phyloP scores from a whole-genome alignment of 805 yeast species.

The Saccharomycopsis sp. region DNA sequence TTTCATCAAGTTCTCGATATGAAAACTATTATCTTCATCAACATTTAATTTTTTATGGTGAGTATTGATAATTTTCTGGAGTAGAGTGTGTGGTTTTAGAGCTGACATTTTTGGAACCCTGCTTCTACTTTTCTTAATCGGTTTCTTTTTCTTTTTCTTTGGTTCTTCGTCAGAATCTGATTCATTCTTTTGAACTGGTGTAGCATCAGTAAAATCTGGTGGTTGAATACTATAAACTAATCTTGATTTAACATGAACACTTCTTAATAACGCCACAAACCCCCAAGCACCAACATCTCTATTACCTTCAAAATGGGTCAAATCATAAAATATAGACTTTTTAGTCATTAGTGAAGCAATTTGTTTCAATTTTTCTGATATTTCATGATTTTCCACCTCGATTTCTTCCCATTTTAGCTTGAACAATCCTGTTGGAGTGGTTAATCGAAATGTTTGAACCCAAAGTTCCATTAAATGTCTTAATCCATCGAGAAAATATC shows the following conservation, averaged over 20 bases:
- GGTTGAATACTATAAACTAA: conserved; percentile 81
- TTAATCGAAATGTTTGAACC: conserved; percentile 42
- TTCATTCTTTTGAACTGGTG: not conserved
- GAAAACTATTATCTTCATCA: not conserved
- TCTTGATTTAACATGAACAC: conserved; percentile 62
- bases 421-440: conserved; percentile 27
- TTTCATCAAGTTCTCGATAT: conserved; percentile 20
- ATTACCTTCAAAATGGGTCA: conserved; percentile 49
- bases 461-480: conserved; percentile 56
- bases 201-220: conserved; percentile 49
- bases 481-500: conserved; percentile 71
- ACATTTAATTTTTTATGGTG: conserved; percentile 2
- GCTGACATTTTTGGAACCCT: conserved; percentile 19
- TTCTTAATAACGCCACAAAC: conserved; percentile 63
- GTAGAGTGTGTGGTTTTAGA: conserved; percentile 15
- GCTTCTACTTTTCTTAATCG: not conserved
- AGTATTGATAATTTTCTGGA: conserved; percentile 20
- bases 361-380: conserved; percentile 27
- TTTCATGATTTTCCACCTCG: conserved; percentile 19
- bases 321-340: conserved; percentile 32
- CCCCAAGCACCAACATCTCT: conserved; percentile 81
- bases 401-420: conserved; percentile 41
- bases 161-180: not conserved
- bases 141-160: not conserved
- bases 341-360: conserved; percentile 22